Percentiles rank a stretch among this genome's conserved stretches.
Evolutionary conservation across 2,329 filamentous ascomycete genomes (phyloP).

Genomic region (Escovopsis sp.): DNA sequence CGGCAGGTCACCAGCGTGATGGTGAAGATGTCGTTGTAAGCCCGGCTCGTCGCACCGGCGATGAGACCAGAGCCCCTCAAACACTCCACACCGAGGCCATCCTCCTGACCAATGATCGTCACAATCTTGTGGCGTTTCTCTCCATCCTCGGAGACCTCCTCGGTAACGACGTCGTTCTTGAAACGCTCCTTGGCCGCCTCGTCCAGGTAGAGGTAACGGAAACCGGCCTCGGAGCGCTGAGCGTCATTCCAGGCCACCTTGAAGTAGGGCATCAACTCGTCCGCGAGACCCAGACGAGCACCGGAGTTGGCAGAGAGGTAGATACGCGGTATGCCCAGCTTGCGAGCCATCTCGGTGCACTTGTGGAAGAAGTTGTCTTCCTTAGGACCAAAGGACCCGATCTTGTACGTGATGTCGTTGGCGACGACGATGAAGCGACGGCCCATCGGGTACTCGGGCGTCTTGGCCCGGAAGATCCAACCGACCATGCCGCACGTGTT

Average conservation of each 20-base stretch:
- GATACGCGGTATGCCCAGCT: conserved; percentile 87
- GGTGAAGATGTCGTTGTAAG: conserved; percentile 98
- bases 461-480: conserved; percentile 89
- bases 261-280: conserved; percentile 94
- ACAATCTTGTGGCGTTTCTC: conserved; percentile 90
- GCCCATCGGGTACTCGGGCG: conserved; percentile 86
- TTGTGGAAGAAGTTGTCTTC: conserved; percentile 99
- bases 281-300: conserved; percentile 90
- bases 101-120: conserved; percentile 82
- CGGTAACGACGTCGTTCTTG: conserved; percentile 60
- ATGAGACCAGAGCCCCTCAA: conserved; percentile 94
- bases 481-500: conserved; percentile 98
- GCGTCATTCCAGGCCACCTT: conserved; percentile 91
- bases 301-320: conserved; percentile 98
- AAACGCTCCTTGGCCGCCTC: conserved; percentile 76
- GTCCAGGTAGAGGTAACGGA: conserved; percentile 93
- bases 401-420: conserved; percentile 99
- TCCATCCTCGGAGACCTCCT: conserved; percentile 70
- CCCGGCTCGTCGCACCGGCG: conserved; percentile 88
- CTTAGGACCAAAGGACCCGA: conserved; percentile 89
- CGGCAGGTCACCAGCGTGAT: conserved; percentile 94
- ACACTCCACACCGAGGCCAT: conserved; percentile 95
- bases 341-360: conserved; percentile 90
- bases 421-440: conserved; percentile 90
- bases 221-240: conserved; percentile 67